phyloP scores from a whole-genome alignment of 2,329 filamentous ascomycete species.

The Talaromyces sp. region DNA sequence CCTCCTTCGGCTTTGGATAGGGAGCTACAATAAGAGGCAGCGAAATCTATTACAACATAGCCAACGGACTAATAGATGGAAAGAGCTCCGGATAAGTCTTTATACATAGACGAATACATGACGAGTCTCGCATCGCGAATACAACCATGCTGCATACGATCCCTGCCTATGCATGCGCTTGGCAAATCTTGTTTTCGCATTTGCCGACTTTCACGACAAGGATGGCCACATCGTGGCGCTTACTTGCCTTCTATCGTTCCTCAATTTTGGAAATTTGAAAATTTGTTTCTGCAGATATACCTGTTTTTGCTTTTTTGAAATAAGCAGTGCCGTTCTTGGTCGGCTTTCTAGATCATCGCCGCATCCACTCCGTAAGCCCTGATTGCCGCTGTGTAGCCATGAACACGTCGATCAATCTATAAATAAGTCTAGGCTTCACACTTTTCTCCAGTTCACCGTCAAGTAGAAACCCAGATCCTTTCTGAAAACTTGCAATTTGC shows the following conservation, averaged over 20 bases:
- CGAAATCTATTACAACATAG: too few relatives aligned
- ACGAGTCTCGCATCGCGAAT: neutral
- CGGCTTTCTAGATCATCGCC: neutral
- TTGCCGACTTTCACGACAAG: neutral
- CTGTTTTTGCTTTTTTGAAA: neutral
- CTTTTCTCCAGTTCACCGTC: neutral
- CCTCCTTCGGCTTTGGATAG: neutral
- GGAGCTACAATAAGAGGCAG: neutral
- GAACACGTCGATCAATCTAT: slow-evolving; percentile 8
- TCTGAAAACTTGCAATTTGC: neutral
- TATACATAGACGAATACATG: neutral
- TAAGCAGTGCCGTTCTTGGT: neutral
- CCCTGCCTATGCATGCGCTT: neutral
- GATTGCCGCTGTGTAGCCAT: neutral
- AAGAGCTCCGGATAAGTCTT: neutral
- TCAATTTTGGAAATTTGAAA: neutral
- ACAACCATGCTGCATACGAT: neutral
- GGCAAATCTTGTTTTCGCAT: slow-evolving; percentile 1
- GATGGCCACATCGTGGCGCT: neutral
- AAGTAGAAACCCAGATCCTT: neutral
- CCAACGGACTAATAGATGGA: too few relatives aligned
- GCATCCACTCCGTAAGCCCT: neutral
- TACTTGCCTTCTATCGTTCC: neutral
- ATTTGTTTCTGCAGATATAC: neutral
- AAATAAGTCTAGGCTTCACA: neutral